A percentile compares a stretch with the other conserved stretches of the same genome.
Conservation (phyloP, 768 basidiomycete genomes). For the Mycena indigotica region DNA sequence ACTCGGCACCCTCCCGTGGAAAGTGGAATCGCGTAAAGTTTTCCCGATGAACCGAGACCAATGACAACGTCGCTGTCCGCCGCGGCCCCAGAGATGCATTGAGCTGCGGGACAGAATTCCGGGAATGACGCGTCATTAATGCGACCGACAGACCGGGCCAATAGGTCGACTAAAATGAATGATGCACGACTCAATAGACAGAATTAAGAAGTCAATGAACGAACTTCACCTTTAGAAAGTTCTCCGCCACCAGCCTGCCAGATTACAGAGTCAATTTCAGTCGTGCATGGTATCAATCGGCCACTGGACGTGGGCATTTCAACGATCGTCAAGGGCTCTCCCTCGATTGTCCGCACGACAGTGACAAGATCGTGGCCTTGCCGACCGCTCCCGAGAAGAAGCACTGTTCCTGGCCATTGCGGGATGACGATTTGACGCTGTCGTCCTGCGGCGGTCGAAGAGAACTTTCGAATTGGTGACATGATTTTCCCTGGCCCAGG, state of each 20-base stretch:
- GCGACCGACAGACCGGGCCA: constrained; percentile 9
- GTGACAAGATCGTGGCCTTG: constrained; percentile 38
- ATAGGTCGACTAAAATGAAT: constrained; percentile 1
- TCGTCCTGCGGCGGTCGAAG: constrained; percentile 28
- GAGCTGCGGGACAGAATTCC: constrained; percentile 58
- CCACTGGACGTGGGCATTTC: constrained; percentile 45
- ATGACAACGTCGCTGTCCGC: constrained; percentile 31
- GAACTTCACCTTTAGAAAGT: constrained; percentile 47
- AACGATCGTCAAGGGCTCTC: constrained; percentile 20
- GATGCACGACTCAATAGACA: constrained; percentile 18
- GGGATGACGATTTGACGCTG: constrained; percentile 28
- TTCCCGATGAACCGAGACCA: constrained; percentile 67
- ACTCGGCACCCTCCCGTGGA: constrained; percentile 26
- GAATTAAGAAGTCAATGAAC: constrained; percentile 24
- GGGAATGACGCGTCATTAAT: constrained; percentile 45
- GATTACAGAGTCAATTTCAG: constrained; percentile 29
- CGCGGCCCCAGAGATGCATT: constrained; percentile 31
- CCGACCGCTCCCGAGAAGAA: constrained; percentile 42
- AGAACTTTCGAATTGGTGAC: constrained; percentile 50
- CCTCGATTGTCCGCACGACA: constrained; percentile 29
- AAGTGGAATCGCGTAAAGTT: constrained; percentile 54
- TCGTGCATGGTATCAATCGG: constrained; percentile 41
- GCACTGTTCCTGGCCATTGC: constrained; percentile 22
- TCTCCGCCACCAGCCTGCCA: constrained; percentile 54
- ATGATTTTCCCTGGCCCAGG: constrained; percentile 61